These are phyloP conservation scores for Zymoseptoria ardabiliae DNA, from an alignment of 2,329 filamentous ascomycete genomes.

Conservation along the genomic window DNA sequence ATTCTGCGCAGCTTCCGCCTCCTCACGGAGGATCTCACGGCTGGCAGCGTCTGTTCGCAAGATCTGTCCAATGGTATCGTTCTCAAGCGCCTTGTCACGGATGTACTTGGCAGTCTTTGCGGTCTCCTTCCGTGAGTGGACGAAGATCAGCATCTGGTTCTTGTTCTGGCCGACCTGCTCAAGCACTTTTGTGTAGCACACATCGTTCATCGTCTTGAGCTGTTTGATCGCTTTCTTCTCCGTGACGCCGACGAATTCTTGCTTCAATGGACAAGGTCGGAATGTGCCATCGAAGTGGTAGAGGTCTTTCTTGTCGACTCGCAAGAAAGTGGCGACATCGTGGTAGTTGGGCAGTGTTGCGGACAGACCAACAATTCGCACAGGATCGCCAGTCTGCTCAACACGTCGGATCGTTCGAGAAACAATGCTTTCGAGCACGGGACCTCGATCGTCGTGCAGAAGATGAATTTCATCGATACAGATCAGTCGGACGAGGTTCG, in stretches of 20 bases:
- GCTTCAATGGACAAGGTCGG: constrained; percentile 85
- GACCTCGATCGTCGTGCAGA: constrained; percentile 92
- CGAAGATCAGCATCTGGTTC: constrained; percentile 98
- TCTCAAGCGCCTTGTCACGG: constrained; percentile 90
- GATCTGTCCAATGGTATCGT: constrained; percentile 95
- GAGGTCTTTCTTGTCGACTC: constrained; percentile 79
- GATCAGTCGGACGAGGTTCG: constrained; percentile 88
- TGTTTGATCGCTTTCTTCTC: constrained; percentile 99
- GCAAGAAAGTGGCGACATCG: constrained; percentile 91
- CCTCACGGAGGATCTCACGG: constrained; percentile 78
- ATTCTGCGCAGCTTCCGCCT: constrained; percentile 75
- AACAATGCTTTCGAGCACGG: constrained; percentile 94
- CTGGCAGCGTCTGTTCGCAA: constrained; percentile 87
- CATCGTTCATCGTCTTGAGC: constrained; percentile 98
- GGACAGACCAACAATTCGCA: constrained; percentile 84
- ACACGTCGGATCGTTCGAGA: constrained; percentile 86
- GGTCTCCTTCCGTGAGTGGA: constrained; percentile 96
- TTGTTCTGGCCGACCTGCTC: constrained; percentile 89
- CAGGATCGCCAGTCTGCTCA: constrained; percentile 88
- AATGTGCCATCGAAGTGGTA: constrained; percentile 96
- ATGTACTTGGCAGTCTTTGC: constrained; percentile 96
- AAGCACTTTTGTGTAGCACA: constrained; percentile 94
- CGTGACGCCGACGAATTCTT: constrained; percentile 95
- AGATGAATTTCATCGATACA: constrained; percentile 98
- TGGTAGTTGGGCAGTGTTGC: constrained; percentile 94